Evolutionary conservation across 2,329 filamentous ascomycete species (phyloP).

Genomic region (Trichoderma simmonsii): DNA sequence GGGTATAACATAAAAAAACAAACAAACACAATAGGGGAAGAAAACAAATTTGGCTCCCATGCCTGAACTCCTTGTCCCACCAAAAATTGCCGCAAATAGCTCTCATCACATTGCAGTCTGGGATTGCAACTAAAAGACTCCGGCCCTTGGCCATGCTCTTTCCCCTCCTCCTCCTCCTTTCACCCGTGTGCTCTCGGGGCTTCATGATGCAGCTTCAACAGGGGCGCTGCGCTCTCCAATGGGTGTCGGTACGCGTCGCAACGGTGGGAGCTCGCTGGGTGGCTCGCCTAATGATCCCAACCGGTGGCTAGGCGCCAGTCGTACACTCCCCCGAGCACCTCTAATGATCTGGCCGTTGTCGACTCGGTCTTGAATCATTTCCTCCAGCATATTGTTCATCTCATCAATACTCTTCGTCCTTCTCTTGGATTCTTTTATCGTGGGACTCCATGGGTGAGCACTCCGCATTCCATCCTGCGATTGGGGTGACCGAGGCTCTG

Average conservation of each 20-base stretch:
- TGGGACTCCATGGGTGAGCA: conserved; percentile 25
- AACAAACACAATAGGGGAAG: background rate
- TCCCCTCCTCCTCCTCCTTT: background rate
- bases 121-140: background rate
- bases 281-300: conserved; percentile 35
- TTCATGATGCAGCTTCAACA: conserved; percentile 5
- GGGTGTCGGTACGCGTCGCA: conserved; percentile 38
- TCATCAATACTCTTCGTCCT: conserved; percentile 75
- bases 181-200: background rate
- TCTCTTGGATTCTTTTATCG: conserved; percentile 40
- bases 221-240: conserved; percentile 17
- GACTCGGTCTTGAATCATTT: conserved; percentile 91
- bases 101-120: conserved; percentile 2
- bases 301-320: conserved; percentile 50
- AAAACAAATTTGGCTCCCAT: conserved; percentile 4
- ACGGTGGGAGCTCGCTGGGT: conserved; percentile 37
- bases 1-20: conserved; percentile 21
- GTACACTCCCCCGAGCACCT: conserved; percentile 63
- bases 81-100: background rate
- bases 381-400: conserved; percentile 88
- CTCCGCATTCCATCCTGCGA: conserved; percentile 20
- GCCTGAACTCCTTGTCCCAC: conserved; percentile 22
- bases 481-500: conserved; percentile 33
- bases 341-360: conserved; percentile 71
- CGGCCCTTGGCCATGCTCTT: background rate